Conservation (phyloP, 306 rosid species). For the Vigna trinervia region DNA sequence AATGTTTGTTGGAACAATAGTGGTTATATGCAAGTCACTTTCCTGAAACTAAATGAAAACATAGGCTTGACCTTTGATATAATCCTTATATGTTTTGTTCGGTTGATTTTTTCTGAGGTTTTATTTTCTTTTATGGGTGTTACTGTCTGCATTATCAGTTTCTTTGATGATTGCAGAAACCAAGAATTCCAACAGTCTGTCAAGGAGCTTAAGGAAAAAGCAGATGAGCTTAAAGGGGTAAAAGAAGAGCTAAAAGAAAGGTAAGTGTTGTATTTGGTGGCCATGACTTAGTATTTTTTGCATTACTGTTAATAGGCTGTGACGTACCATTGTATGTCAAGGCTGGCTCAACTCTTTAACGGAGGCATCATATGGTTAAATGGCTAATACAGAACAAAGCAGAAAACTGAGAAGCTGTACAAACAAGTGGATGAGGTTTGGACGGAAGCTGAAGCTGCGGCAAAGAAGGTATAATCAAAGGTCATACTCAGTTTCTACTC, state of each 20-base stretch:
- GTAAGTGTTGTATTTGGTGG: constrained; percentile 52
- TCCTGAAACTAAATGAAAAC: constrained; percentile 1
- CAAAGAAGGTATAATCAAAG: constrained; percentile 68
- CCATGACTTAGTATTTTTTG: constrained; percentile 20
- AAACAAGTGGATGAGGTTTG: constrained; percentile 87
- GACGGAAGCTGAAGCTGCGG: constrained; percentile 88
- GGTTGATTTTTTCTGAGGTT: constrained; percentile 8
- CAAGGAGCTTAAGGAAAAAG: constrained; percentile 79
- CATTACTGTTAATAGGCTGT: constrained; percentile 64
- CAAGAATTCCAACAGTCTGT: constrained; percentile 77
- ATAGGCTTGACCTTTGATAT: not conserved
- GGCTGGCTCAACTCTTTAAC: constrained; percentile 75
- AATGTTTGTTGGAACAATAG: not conserved
- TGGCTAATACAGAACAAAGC: constrained; percentile 98
- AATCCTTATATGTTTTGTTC: constrained; percentile 14
- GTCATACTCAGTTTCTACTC: constrained; percentile 21
- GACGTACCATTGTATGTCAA: constrained; percentile 99
- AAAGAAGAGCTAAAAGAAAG: constrained; percentile 78
- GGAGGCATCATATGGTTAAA: constrained; percentile 90
- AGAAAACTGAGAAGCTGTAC: constrained; percentile 87
- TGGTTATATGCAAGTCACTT: not conserved
- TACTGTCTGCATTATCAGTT: constrained; percentile 2
- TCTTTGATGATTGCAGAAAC: constrained; percentile 56
- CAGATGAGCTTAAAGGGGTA: constrained; percentile 78
- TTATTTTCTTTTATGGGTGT: not conserved